phyloP scores from a whole-genome alignment of 148 eudicot species.

The Polygonum aviculare region DNA sequence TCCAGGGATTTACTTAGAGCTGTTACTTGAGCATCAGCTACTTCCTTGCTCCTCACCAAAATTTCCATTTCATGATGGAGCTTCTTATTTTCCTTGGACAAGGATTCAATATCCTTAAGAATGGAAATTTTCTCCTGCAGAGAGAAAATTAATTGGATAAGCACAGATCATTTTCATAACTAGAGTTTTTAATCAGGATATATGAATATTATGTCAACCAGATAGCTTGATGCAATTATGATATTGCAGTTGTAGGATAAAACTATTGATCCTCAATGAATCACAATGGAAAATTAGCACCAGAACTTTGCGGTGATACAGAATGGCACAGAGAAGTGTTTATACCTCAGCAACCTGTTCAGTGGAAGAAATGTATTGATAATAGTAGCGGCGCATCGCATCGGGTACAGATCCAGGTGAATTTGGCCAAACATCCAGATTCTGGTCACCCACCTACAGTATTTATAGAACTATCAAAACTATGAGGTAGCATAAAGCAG shows the following conservation, averaged over 20 bases:
- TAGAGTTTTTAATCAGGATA: neutral
- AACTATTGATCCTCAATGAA: neutral
- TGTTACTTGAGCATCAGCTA: conserved; percentile 62
- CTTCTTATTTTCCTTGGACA: conserved; percentile 52
- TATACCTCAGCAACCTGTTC: conserved; percentile 93
- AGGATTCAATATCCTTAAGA: conserved; percentile 65
- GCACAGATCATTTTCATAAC: neutral
- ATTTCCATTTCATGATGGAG: conserved; percentile 39
- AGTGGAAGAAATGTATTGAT: conserved; percentile 87
- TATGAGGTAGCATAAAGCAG: neutral
- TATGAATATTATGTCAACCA: neutral
- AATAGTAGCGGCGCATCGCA: conserved; percentile 92
- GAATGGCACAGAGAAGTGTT: conserved; percentile 10
- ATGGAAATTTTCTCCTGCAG: conserved; percentile 86
- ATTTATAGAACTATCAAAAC: conserved; percentile 6
- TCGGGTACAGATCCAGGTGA: conserved; percentile 87
- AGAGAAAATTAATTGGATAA: conserved; percentile 9
- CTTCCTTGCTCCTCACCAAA: conserved; percentile 60
- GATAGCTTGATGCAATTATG: neutral
- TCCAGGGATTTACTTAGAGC: conserved; percentile 68
- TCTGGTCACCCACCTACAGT: conserved; percentile 84
- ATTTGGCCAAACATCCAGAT: conserved; percentile 81
- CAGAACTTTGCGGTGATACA: neutral
- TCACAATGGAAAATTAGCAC: neutral
- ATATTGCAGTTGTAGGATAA: neutral